phyloP scores from a whole-genome alignment of 1,139 yeast genomes.

The Suhomyces chickasaworum region DNA sequence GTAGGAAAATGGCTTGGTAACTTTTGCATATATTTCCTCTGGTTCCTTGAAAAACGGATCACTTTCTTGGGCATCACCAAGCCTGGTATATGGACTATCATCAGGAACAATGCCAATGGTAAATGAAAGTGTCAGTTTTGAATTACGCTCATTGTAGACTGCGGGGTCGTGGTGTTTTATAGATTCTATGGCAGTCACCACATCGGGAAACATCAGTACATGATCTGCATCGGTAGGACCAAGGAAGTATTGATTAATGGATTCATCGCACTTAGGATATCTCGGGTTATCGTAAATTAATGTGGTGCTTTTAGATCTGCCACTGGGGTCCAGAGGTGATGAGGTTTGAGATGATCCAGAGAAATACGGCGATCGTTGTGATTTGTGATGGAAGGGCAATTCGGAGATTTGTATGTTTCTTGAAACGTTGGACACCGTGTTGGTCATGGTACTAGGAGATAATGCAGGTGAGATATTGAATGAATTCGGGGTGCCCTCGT shows the following conservation, averaged over 20 bases:
- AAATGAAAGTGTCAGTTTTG: conserved; percentile 53
- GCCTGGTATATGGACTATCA: conserved; percentile 30
- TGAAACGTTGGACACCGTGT: conserved; percentile 8
- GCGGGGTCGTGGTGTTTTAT: conserved; percentile 45
- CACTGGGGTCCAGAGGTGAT: conserved; percentile 8
- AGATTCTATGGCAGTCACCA: conserved; percentile 50
- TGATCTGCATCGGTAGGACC: conserved; percentile 47
- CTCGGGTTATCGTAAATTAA: conserved; percentile 13
- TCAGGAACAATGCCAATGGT: conserved; percentile 54
- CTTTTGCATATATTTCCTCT: conserved; percentile 76
- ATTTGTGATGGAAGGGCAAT: conserved; percentile 6
- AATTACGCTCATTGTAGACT: conserved; percentile 41
- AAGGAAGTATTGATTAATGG: conserved; percentile 60
- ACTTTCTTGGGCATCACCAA: conserved; percentile 22
- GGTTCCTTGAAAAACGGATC: conserved; percentile 57
- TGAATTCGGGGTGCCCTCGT: conserved; percentile 47
- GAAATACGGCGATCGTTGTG: conserved; percentile 12
- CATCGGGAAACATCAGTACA: conserved; percentile 54
- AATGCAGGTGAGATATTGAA: conserved; percentile 39
- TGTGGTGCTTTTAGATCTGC: conserved; percentile 5
- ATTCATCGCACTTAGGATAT: conserved; percentile 40
- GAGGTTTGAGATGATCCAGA: conserved; percentile 13
- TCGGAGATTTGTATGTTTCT: conserved; percentile 2
- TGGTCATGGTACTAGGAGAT: conserved; percentile 33
- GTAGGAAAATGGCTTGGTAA: conserved; percentile 76